Evolutionary conservation across 371 early-diverging fungal species (phyloP).

Genomic region (Batrachochytrium dendrobatidis): DNA sequence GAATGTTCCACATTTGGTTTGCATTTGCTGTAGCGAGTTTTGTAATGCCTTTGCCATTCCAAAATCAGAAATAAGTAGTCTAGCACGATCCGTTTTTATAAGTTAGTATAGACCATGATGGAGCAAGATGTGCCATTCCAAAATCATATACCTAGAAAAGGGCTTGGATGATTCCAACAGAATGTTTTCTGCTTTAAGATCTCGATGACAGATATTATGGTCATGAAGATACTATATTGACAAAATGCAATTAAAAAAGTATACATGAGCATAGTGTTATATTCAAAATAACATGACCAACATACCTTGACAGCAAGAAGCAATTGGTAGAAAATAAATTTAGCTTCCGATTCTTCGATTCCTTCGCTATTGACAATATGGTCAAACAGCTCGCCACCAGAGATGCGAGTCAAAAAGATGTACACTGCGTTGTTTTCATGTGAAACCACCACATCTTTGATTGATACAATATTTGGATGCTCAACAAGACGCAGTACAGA

Average conservation of each 20-base stretch:
- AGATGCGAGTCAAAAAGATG: slow-evolving; percentile 17
- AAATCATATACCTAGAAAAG: slow-evolving; percentile 8
- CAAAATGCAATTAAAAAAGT: not conserved
- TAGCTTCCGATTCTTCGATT: slow-evolving; percentile 15
- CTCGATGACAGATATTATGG: slow-evolving; percentile 22
- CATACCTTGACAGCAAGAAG: slow-evolving; percentile 14
- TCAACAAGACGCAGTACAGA: slow-evolving; percentile 13
- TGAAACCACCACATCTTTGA: slow-evolving; percentile 15
- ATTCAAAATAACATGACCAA: not conserved
- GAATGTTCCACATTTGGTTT: slow-evolving; percentile 25
- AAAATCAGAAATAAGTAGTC: slow-evolving; percentile 15
- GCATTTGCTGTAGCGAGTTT: slow-evolving; percentile 17
- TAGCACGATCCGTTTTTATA: not conserved
- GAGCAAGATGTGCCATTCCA: not conserved
- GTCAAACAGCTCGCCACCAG: slow-evolving; percentile 25
- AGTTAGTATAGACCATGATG: not conserved
- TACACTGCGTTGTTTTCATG: slow-evolving; percentile 5
- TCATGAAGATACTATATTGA: slow-evolving; percentile 17
- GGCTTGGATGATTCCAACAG: slow-evolving; percentile 13
- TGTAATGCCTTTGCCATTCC: slow-evolving; percentile 16
- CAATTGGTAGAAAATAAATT: slow-evolving; percentile 22
- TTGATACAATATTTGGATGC: slow-evolving; percentile 22
- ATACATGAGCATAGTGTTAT: no score
- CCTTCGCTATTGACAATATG: slow-evolving; percentile 10
- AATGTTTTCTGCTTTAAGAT: slow-evolving; percentile 23